Evolutionary conservation across 768 basidiomycete species (phyloP), one percentile per base, ranked within the genome.

Genomic region (Mycena floridula): DNA sequence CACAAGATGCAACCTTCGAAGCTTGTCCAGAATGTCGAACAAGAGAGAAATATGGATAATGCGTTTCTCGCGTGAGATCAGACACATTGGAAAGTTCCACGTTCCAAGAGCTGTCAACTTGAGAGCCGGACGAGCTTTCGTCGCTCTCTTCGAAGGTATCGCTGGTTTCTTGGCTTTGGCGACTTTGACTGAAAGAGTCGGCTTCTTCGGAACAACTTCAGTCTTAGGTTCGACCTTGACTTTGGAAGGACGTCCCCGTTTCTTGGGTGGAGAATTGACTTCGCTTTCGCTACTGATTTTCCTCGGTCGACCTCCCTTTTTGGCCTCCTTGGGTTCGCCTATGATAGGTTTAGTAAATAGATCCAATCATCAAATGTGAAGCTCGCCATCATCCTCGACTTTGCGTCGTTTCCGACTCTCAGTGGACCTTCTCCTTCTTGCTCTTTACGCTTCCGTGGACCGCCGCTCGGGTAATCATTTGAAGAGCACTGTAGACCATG

Each of bases 401-500:
- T 15, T 54, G 40, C 8, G 30, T 44, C 40, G 42, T 45, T 56
- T 53, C 27, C 48, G 25, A 43, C 35, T 18, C 16, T 15, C 7
- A 16, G 42, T 24, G 42, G 47, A 18, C 45, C 53, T 13, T 52
- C 50, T 35, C 50, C 55, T 24, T 52, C 51, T 28, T 49, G 36
- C 7, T 39, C 35, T 13, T 45, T 46, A 39, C 22, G 41, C 37
- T 24, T 2, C 21, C 22, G 20, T 16, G 30, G 47, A 25, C 20
- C 50, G 51, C 32, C 55, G 50, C 87, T 27, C 87, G 76, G n/a
- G 89, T 84, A 51, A 95, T 80, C 35, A 90, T 69, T 57, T 93
- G 89, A 12, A 95, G 74, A 5, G 84, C 81, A 13, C 81, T 78
- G 59, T 91, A 94, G 2, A 92, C 86, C 81, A 86, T 85, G 0